A percentile compares a stretch with the other conserved stretches of the same genome.
Evolutionary conservation across 2,329 filamentous ascomycete species (phyloP).

Genomic region (Cephalotrichum gorgonifer): DNA sequence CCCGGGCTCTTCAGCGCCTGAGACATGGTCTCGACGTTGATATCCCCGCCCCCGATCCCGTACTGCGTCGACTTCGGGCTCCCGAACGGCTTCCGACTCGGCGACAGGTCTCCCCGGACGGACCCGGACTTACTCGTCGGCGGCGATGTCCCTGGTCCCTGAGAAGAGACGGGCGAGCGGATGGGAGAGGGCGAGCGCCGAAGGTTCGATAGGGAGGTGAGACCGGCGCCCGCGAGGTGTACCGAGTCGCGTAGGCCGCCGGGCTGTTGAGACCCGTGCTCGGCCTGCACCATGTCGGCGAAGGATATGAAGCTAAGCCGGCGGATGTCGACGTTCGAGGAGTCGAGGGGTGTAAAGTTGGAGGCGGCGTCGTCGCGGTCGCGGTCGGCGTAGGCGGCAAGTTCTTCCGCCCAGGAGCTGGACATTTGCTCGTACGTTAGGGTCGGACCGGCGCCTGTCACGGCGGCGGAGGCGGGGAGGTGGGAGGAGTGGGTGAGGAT

Average conservation of each 20-base stretch:
- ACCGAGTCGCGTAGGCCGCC: constrained; percentile 55
- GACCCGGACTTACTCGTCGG: constrained; percentile 68
- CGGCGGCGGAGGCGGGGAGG: constrained; percentile 63
- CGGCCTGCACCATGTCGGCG: constrained; percentile 83
- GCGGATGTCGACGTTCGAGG: constrained; percentile 55
- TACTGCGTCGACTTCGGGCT: constrained; percentile 51
- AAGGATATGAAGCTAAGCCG: constrained; percentile 93
- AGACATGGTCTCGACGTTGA: constrained; percentile 89
- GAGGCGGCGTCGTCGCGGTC: constrained; percentile 55
- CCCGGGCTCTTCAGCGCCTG: constrained; percentile 79
- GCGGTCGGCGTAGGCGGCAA: constrained; percentile 40
- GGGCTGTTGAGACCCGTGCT: constrained; percentile 53
- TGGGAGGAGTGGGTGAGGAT: constrained; percentile 83
- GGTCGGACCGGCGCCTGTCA: constrained; percentile 34
- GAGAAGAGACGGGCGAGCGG: constrained; percentile 67
- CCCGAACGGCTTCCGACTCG: constrained; percentile 46
- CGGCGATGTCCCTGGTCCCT: constrained; percentile 57
- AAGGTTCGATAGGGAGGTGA: constrained; percentile 23
- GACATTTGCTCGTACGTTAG: constrained; percentile 29
- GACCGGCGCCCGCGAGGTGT: constrained; percentile 53
- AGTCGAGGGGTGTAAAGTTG: constrained; percentile 68
- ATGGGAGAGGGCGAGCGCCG: constrained; percentile 51
- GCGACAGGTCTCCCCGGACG: constrained; percentile 63
- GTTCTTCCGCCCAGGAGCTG: constrained; percentile 46
- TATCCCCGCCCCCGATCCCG: constrained; percentile 46